phyloP scores from a whole-genome alignment of 495 filamentous ascomycete genomes.

The Annulohypoxylon bovei region DNA sequence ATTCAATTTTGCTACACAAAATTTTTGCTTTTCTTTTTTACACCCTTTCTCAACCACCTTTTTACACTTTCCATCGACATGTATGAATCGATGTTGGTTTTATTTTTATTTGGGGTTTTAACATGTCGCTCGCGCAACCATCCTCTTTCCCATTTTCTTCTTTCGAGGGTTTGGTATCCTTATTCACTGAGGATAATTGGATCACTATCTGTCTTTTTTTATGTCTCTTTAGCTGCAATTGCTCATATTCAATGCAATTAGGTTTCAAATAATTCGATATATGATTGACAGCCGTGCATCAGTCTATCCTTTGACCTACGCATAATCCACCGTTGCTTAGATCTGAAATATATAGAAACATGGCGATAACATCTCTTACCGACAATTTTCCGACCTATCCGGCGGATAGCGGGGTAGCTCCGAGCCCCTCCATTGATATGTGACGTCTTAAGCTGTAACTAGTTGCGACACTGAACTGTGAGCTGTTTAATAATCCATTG shows the following conservation, averaged over 20 bases:
- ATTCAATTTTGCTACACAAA: conserved; percentile 38
- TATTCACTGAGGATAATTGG: too few relatives aligned
- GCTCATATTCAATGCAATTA: too few relatives aligned
- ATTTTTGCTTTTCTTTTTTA: not conserved
- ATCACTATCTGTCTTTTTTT: too few relatives aligned
- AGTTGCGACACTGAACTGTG: not conserved
- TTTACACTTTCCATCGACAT: not conserved
- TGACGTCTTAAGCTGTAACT: conserved; percentile 21
- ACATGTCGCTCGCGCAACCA: not conserved
- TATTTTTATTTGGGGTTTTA: not conserved
- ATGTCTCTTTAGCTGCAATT: too few relatives aligned
- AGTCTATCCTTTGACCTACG: too few relatives aligned
- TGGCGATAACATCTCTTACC: too few relatives aligned
- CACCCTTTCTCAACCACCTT: not conserved
- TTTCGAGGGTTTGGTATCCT: not conserved
- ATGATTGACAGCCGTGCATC: too few relatives aligned
- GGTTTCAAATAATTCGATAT: too few relatives aligned
- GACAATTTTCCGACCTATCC: conserved; percentile 18
- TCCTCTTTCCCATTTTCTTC: not conserved
- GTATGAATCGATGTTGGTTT: not conserved
- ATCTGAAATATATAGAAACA: not conserved
- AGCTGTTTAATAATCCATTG: conserved; percentile 5
- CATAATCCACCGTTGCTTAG: not conserved
- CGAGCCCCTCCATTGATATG: conserved; percentile 19
- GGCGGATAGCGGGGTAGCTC: conserved; percentile 32